These are phyloP conservation scores for Litsea cubeba DNA, from an alignment of 164 flowering plant genomes.

Conservation along the genomic window DNA sequence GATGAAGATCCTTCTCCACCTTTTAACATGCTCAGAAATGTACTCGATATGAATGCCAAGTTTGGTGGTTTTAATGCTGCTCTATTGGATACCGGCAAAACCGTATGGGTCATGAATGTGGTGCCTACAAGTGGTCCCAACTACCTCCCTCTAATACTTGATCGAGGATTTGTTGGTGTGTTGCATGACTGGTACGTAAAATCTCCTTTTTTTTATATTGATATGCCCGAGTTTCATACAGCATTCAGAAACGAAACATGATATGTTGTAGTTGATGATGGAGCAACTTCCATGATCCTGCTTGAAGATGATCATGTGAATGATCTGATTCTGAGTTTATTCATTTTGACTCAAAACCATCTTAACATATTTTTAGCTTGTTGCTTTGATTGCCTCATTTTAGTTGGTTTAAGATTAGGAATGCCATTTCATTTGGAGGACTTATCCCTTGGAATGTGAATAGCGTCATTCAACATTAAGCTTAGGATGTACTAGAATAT, in stretches of 20 bases:
- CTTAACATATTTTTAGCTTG: not conserved
- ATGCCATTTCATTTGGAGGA: not conserved
- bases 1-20: constrained; percentile 99
- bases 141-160: constrained; percentile 79
- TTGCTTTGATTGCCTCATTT: not conserved
- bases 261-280: not conserved
- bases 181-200: constrained; percentile 84
- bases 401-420: not conserved
- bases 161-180: constrained; percentile 87
- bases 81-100: constrained; percentile 65
- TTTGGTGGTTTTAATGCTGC: constrained; percentile 96
- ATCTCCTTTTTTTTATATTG: not conserved
- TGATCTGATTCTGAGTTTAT: not conserved
- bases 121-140: constrained; percentile 73
- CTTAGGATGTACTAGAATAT: too few relatives aligned
- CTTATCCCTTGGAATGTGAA: not conserved
- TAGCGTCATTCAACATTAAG: too few relatives aligned
- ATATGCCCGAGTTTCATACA: not conserved
- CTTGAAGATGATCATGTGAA: not conserved
- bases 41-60: constrained; percentile 94
- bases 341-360: not conserved
- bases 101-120: constrained; percentile 99
- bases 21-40: constrained; percentile 92
- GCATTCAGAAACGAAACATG: not conserved
- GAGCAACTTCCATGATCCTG: not conserved